phyloP scores from a whole-genome alignment of 2,329 filamentous ascomycete genomes.

The Lasiodiplodia sp. region DNA sequence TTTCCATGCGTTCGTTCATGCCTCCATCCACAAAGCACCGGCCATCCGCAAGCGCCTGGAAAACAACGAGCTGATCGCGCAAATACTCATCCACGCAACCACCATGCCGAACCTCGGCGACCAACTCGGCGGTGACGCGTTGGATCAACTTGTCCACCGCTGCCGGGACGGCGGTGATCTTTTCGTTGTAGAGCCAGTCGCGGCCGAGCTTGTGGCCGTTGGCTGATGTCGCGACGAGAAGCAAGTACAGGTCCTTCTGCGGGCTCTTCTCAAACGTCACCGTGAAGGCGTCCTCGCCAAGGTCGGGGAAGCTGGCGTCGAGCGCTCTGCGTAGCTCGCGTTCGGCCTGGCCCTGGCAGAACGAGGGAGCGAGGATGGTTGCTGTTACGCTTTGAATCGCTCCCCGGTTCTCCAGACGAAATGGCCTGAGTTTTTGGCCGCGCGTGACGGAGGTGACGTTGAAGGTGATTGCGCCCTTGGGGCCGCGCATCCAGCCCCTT shows the following conservation, averaged over 20 bases:
- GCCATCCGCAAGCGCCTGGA: conserved; percentile 62
- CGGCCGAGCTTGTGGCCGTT: conserved; percentile 58
- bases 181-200: conserved; percentile 55
- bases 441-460: conserved; percentile 52
- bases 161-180: conserved; percentile 32
- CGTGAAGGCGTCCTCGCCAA: background rate
- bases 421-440: conserved; percentile 42
- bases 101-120: conserved; percentile 54
- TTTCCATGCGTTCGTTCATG: conserved; percentile 34
- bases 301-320: conserved; percentile 33
- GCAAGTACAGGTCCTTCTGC: conserved; percentile 58
- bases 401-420: conserved; percentile 44
- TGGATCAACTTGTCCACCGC: conserved; percentile 50
- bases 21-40: conserved; percentile 46
- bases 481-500: conserved; percentile 35
- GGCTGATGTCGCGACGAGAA: conserved; percentile 61
- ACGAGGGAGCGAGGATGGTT: conserved; percentile 48
- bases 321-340: conserved; percentile 37
- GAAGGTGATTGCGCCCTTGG: conserved; percentile 60
- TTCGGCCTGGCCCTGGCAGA: conserved; percentile 41
- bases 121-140: conserved; percentile 54
- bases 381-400: conserved; percentile 42
- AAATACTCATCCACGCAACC: conserved; percentile 63
- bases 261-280: conserved; percentile 51
- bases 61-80: conserved; percentile 67